Conservation (phyloP, 2,329 filamentous ascomycete species). For the Cercospora zeina region DNA sequence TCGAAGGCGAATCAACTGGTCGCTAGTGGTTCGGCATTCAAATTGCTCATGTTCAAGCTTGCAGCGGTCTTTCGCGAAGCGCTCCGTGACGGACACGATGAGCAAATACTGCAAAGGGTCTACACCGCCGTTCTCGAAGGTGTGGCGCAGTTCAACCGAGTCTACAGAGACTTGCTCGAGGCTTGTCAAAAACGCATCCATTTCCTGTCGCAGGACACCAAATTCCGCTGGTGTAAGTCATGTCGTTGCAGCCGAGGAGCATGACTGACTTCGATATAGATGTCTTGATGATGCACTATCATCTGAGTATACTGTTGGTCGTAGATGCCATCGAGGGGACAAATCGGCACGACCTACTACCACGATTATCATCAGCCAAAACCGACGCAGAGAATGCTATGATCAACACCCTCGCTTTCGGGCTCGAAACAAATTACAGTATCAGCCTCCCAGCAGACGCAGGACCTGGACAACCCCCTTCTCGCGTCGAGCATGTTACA, state of each 20-base stretch:
- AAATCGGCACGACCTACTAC: slow-evolving; percentile 14
- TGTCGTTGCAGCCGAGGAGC: background rate
- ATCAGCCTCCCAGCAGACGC: slow-evolving; percentile 1
- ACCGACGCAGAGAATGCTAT: slow-evolving; percentile 17
- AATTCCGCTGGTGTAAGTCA: slow-evolving; percentile 16
- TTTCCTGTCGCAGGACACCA: slow-evolving; percentile 19
- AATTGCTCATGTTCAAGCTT: slow-evolving; percentile 19
- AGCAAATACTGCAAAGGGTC: slow-evolving; percentile 13
- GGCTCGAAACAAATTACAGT: slow-evolving; percentile 16
- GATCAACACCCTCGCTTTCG: slow-evolving; percentile 19
- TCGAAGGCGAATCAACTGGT: slow-evolving; percentile 18
- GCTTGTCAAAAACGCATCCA: slow-evolving; percentile 18
- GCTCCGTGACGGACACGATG: slow-evolving; percentile 21
- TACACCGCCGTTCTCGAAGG: slow-evolving; percentile 14
- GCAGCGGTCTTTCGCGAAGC: slow-evolving; percentile 21
- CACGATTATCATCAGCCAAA: slow-evolving; percentile 13
- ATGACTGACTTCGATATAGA: background rate
- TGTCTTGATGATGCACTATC: slow-evolving; percentile 16
- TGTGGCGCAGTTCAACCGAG: slow-evolving; percentile 19
- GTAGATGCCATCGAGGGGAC: slow-evolving; percentile 19
- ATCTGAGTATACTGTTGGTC: slow-evolving; percentile 16
- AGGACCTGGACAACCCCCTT: too few relatives aligned
- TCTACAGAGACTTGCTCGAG: slow-evolving; percentile 16
- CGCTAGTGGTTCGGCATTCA: slow-evolving; percentile 18
- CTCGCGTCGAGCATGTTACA: background rate